phyloP scores from a whole-genome alignment of 306 rosid genomes.

The Dryas octopetala region DNA sequence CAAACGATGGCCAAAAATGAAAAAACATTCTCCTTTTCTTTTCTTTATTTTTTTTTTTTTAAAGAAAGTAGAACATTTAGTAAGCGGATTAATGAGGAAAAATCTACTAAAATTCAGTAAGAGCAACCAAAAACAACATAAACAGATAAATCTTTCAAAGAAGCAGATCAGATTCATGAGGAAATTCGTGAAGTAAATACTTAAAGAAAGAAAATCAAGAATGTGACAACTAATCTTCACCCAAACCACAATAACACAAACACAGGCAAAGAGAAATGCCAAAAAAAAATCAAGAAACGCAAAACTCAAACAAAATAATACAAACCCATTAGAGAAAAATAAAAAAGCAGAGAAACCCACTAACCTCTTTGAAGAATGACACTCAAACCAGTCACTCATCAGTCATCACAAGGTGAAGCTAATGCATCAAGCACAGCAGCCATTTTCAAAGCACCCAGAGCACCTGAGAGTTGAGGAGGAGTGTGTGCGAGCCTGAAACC shows the following conservation, averaged over 20 bases:
- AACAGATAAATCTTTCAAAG: not conserved
- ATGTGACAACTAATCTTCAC: conserved; percentile 9
- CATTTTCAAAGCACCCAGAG: conserved; percentile 34
- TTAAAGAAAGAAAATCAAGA: not conserved
- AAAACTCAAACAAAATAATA: conserved; percentile 9
- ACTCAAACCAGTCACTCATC: not conserved
- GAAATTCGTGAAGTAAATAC: not conserved
- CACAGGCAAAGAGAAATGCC: not conserved
- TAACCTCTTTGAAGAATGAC: conserved; percentile 39
- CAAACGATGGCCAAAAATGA: not conserved
- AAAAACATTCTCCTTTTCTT: not conserved
- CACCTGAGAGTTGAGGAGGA: conserved; percentile 35
- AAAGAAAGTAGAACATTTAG: not conserved
- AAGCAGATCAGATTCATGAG: conserved; percentile 29
- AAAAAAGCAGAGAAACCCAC: conserved; percentile 30
- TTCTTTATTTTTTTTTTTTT: not conserved
- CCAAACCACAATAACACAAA: not conserved
- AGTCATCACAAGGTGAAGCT: conserved; percentile 35
- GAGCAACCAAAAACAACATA: not conserved
- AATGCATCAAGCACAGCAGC: conserved; percentile 22
- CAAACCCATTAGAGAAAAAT: conserved; percentile 14
- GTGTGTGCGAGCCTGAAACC: conserved; percentile 34
- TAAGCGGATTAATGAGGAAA: not conserved
- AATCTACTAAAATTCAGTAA: not conserved
- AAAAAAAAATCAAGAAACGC: conserved; percentile 12